Base-by-base conservation (phyloP, 2,329 filamentous ascomycete species). In the Ilyonectria sp. region DNA sequence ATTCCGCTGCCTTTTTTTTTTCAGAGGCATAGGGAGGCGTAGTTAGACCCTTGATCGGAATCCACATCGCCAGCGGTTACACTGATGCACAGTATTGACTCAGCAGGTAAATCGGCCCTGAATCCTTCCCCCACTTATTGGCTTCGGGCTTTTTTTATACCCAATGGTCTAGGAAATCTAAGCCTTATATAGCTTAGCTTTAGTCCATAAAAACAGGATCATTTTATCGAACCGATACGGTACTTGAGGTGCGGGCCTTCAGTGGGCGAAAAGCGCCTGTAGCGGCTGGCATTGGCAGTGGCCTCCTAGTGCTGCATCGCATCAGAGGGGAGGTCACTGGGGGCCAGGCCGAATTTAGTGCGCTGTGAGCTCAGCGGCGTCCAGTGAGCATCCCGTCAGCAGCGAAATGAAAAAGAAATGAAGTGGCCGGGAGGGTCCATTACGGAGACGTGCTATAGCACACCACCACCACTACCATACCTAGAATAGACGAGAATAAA, bases 21-120 rank as follows among this genome's bases (percentile, higher is more conserved):
- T 26, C 26, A 26, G 26, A 26, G 26, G 26, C 47, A 53, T 6
- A 63, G 15, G 60, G 60, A 50, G 60, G 60, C 52, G 43, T 43
- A 26, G 60, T 15, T 23, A 6, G 31, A 21, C n/a, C 31, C 50
- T 11, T 33, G 60, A 31, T 52, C 31, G 15, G 17, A 21, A 31
- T 19, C 35, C 49, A 19, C 40, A 35, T 29, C 21, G 21, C 21
- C 21, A 21, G 21, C 21, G 2, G 21, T 21, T 21, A 21, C 21
- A 2, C 21, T 21, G 21, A 21, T 21, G 21, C 21, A 21, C 21
- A 21, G 21, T 21, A 21, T 21, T 21, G 21, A 21, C 21, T 21
- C 21, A 21, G 21, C 3, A 21, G 21, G 21, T 21, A 21, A 21
- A 21, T 21, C 21, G 21, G 21, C 21, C 21, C 21, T 21, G 21